A percentile compares a stretch with the other conserved stretches of the same genome.
Conservation (phyloP, 352 stramenopile genomes). For the Globisporangium irregulare region DNA sequence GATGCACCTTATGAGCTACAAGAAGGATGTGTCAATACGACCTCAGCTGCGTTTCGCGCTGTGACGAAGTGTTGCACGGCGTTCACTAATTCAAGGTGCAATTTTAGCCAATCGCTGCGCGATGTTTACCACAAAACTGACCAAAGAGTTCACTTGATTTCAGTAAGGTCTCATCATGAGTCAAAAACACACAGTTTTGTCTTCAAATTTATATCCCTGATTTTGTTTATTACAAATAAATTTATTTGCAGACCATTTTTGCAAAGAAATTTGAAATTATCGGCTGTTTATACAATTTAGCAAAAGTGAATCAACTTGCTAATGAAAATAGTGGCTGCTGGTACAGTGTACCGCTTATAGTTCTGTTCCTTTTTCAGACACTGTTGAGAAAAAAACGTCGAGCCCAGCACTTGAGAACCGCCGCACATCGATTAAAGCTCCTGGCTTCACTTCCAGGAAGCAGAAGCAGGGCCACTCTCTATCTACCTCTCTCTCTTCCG, state of each 20-base stretch:
- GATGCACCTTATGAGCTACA: not conserved
- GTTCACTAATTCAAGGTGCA: not conserved
- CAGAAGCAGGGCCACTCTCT: too few species aligned
- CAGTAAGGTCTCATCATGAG: not conserved
- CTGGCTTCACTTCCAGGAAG: not conserved
- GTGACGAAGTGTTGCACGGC: not conserved
- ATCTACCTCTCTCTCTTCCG: not conserved
- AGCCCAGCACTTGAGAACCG: not conserved
- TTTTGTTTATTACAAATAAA: too few species aligned
- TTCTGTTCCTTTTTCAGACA: not conserved
- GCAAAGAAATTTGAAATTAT: not conserved
- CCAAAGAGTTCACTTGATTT: not conserved
- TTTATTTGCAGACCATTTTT: not conserved
- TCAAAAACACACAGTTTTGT: not conserved
- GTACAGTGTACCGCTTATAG: not conserved
- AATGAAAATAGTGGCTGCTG: not conserved
- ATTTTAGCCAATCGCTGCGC: conserved; percentile 3
- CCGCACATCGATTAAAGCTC: not conserved
- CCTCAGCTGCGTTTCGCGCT: not conserved
- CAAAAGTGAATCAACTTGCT: not conserved
- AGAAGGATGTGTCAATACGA: not conserved
- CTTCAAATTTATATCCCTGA: not conserved
- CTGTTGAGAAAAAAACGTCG: not conserved
- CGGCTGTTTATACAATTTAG: not conserved
- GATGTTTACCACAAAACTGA: not conserved